phyloP scores from a whole-genome alignment of 176 grass and related monocot species.

The Paspalum notatum region DNA sequence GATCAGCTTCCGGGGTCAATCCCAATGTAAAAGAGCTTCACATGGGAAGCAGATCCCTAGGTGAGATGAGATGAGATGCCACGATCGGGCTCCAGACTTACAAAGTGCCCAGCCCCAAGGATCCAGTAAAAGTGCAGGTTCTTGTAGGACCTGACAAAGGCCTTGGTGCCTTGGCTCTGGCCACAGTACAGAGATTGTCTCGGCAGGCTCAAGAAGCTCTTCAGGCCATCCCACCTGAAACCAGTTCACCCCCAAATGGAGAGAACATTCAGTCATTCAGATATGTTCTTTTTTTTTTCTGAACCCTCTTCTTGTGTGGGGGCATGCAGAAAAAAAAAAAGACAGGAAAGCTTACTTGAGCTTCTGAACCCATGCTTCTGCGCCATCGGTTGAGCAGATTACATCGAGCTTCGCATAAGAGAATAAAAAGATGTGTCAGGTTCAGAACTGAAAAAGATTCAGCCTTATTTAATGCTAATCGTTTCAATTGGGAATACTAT shows the following conservation, averaged over 20 bases:
- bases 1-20: not conserved
- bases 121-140: constrained; percentile 97
- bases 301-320: not conserved
- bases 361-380: constrained; percentile 82
- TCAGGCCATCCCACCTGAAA: constrained; percentile 65
- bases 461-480: not conserved
- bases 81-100: constrained; percentile 41
- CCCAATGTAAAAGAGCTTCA: constrained; percentile 4
- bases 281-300: not conserved
- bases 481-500: not conserved
- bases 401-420: constrained; percentile 59
- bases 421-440: not conserved
- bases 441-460: constrained; percentile 8
- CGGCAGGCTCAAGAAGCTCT: constrained; percentile 49
- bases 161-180: constrained; percentile 50
- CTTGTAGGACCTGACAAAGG: constrained; percentile 76
- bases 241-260: not conserved
- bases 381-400: constrained; percentile 73
- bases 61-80: not conserved
- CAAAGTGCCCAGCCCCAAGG: constrained; percentile 80
- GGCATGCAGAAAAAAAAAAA: not conserved
- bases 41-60: constrained; percentile 27
- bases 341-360: constrained; percentile 60
- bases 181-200: constrained; percentile 67
- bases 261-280: not conserved